A percentile compares a stretch with the other conserved stretches of the same genome.
phyloP scores from a whole-genome alignment of 2,329 filamentous ascomycete species.

The Botrytis byssoidea region DNA sequence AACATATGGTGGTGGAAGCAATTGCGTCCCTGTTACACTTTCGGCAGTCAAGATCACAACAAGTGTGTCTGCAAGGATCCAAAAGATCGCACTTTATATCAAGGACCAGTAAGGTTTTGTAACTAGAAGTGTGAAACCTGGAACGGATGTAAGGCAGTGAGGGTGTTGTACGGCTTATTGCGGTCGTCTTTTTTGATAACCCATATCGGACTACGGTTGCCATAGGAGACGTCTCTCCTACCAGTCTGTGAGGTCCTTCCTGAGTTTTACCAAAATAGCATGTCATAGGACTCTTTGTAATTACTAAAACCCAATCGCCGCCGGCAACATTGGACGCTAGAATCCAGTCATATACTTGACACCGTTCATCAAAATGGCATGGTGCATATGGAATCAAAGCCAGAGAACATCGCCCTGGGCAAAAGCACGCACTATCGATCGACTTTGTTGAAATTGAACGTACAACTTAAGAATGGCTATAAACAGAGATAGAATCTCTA shows the following conservation, averaged over 20 bases:
- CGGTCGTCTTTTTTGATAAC: constrained; percentile 28
- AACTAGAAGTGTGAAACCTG: background rate
- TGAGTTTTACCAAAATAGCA: constrained; percentile 26
- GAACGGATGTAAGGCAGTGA: background rate
- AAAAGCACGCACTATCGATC: constrained; percentile 25
- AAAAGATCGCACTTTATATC: background rate
- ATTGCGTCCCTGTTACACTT: background rate
- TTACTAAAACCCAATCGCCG: constrained; percentile 18
- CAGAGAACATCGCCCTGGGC: constrained; percentile 29
- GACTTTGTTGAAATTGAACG: constrained; percentile 31
- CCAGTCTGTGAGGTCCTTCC: constrained; percentile 30
- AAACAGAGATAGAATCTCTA: constrained; percentile 28
- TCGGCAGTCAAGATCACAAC: background rate
- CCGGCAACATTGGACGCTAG: constrained; percentile 29
- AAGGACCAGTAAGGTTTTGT: background rate
- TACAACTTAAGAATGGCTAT: constrained; percentile 29
- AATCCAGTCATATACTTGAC: constrained; percentile 29
- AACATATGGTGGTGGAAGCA: background rate
- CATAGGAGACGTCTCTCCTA: constrained; percentile 8
- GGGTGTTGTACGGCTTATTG: constrained; percentile 29
- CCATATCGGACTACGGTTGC: constrained; percentile 24
- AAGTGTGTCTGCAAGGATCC: background rate
- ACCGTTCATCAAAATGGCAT: constrained; percentile 28
- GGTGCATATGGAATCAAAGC: constrained; percentile 33
- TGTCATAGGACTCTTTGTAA: constrained; percentile 12